A percentile compares a stretch with the other conserved stretches of the same genome.
Evolutionary conservation across 1,284 basidiomycete genomes (phyloP).

Genomic region (Naganishia liquefaciens): DNA sequence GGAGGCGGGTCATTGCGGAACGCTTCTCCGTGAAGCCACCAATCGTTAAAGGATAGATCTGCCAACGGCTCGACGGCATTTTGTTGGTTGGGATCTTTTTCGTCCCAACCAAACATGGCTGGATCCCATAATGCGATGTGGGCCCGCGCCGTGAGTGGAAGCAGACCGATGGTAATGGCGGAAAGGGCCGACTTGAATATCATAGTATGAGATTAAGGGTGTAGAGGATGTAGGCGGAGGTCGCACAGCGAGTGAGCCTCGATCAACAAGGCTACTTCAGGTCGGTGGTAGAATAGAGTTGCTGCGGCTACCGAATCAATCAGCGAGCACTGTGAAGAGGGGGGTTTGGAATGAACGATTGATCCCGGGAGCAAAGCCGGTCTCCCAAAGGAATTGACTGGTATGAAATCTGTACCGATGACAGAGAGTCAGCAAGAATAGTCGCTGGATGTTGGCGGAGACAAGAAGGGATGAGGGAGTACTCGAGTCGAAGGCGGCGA

Average conservation of each 20-base stretch:
- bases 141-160: slow-evolving; percentile 34
- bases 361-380: background rate
- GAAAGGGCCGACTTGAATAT: slow-evolving; percentile 5
- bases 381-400: background rate
- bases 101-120: slow-evolving; percentile 47
- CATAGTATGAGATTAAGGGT: background rate
- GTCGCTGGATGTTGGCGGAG: no score
- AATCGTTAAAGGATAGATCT: slow-evolving; percentile 61
- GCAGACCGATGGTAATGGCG: background rate
- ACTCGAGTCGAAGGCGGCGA: no score
- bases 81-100: slow-evolving; percentile 42
- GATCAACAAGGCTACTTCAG: slow-evolving; percentile 8
- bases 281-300: background rate
- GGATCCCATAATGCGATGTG: slow-evolving; percentile 48
- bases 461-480: no score
- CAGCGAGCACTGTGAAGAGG: background rate
- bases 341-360: background rate
- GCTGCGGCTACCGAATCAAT: background rate
- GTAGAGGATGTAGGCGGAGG: background rate
- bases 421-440: background rate
- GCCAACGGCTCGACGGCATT: slow-evolving; percentile 61
- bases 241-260: background rate
- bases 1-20: slow-evolving; percentile 42
- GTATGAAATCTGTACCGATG: background rate
- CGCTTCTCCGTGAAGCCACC: slow-evolving; percentile 63